phyloP scores from a whole-genome alignment of 2,329 filamentous ascomycete genomes.

The Leptographium procerum region DNA sequence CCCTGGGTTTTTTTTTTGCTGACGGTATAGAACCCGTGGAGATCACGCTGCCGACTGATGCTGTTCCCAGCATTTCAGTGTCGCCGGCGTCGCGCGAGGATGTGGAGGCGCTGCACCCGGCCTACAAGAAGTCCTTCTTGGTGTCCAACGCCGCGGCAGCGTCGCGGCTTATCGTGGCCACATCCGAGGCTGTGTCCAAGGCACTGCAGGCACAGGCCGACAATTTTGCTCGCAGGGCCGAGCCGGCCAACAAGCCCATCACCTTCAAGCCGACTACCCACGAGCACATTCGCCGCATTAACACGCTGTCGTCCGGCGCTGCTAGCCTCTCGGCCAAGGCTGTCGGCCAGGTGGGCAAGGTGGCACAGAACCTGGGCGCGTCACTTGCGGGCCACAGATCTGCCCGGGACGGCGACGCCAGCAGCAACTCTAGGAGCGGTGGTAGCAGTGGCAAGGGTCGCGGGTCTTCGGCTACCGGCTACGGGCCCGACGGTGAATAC shows the following conservation, averaged over 20 bases:
- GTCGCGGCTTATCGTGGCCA: slow-evolving; percentile 84
- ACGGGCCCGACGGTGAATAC: slow-evolving; percentile 58
- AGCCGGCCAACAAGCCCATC: slow-evolving; percentile 68
- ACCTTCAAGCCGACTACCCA: slow-evolving; percentile 82
- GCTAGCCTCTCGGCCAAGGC: slow-evolving; percentile 76
- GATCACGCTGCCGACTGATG: slow-evolving; percentile 60
- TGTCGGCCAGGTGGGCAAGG: slow-evolving; percentile 68
- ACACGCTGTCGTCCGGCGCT: slow-evolving; percentile 70
- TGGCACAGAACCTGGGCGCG: slow-evolving; percentile 85
- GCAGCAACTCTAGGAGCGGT: background rate
- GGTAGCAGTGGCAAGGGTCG: slow-evolving; percentile 30
- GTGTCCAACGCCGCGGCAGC: slow-evolving; percentile 81
- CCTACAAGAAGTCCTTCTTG: slow-evolving; percentile 78
- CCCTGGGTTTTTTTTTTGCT: background rate
- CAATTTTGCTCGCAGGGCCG: slow-evolving; percentile 66
- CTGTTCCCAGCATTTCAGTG: slow-evolving; percentile 52
- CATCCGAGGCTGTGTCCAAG: slow-evolving; percentile 67
- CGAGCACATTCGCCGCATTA: slow-evolving; percentile 75
- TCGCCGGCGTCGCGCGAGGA: slow-evolving; percentile 59
- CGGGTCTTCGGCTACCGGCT: slow-evolving; percentile 38
- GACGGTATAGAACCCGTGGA: slow-evolving; percentile 59
- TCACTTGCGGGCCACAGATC: slow-evolving; percentile 36
- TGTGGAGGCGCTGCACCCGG: slow-evolving; percentile 70
- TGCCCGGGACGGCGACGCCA: background rate
- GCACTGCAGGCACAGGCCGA: slow-evolving; percentile 68